phyloP scores from a whole-genome alignment of 768 basidiomycete genomes.

The Boletus insuetus region DNA sequence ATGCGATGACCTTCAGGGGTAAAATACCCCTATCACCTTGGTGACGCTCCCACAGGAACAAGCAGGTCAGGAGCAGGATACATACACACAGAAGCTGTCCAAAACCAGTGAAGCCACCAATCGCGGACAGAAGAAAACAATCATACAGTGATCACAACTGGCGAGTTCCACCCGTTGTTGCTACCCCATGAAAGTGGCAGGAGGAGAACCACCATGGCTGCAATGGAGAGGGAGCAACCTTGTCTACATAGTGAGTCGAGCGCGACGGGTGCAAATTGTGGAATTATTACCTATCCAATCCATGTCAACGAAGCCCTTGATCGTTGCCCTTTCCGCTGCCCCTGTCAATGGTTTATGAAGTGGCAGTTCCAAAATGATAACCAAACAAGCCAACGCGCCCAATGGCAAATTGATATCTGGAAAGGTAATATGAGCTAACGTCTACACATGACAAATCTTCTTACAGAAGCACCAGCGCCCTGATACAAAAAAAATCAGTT shows the following conservation, averaged over 20 bases:
- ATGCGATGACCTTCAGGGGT: slow-evolving; percentile 4
- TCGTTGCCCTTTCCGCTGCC: not conserved
- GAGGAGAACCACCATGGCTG: slow-evolving; percentile 8
- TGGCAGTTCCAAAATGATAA: slow-evolving; percentile 5
- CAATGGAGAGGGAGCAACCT: slow-evolving; percentile 15
- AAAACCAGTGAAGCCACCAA: not conserved
- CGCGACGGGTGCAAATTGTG: not conserved
- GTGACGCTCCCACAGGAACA: slow-evolving; percentile 8
- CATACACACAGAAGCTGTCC: slow-evolving; percentile 11
- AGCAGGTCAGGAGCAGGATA: not conserved
- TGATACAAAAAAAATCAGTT: slow-evolving; percentile 1
- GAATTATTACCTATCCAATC: slow-evolving; percentile 14
- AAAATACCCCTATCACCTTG: slow-evolving; percentile 10
- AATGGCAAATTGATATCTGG: slow-evolving; percentile 16
- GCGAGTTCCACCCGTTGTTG: slow-evolving; percentile 6
- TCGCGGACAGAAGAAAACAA: not conserved
- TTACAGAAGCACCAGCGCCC: slow-evolving; percentile 20
- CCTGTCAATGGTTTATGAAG: not conserved
- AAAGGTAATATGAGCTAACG: not conserved
- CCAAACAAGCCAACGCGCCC: slow-evolving; percentile 5
- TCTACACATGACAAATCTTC: not conserved
- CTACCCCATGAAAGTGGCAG: slow-evolving; percentile 12
- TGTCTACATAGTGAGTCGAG: not conserved
- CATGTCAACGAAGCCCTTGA: slow-evolving; percentile 3
- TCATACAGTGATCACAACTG: slow-evolving; percentile 6